These are phyloP conservation scores for Hysterium pulicare DNA, from an alignment of 2,329 filamentous ascomycete species.

Conservation along the genomic window DNA sequence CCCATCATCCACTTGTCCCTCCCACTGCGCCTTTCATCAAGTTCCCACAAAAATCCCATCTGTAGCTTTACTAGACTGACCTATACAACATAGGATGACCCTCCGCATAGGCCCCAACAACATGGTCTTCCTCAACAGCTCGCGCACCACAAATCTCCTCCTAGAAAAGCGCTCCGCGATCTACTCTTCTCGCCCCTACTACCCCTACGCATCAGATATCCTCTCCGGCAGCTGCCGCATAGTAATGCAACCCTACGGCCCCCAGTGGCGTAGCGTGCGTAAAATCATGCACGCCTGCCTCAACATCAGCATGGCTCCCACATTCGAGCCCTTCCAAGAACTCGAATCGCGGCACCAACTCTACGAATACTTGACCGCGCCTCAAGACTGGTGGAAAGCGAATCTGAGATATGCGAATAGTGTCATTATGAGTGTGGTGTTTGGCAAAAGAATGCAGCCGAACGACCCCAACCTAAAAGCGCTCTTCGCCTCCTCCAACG, in stretches of 20 bases:
- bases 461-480: constrained; percentile 14
- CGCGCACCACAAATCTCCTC: constrained; percentile 13
- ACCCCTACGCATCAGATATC: constrained; percentile 19
- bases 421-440: constrained; percentile 29
- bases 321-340: constrained; percentile 31
- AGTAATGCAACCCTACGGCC: constrained; percentile 27
- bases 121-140: constrained; percentile 19
- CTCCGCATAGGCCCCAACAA: constrained; percentile 1
- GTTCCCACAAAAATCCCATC: too few species aligned
- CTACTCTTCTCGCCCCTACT: constrained; percentile 15
- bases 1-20: neutral
- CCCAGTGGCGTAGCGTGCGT: constrained; percentile 23
- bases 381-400: constrained; percentile 18
- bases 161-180: constrained; percentile 16
- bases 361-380: constrained; percentile 20
- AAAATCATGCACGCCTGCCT: constrained; percentile 34
- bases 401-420: constrained; percentile 23
- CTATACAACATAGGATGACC: too few species aligned
- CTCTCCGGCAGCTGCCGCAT: constrained; percentile 28
- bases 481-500: constrained; percentile 16
- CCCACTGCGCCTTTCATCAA: neutral
- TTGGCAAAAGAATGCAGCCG: constrained; percentile 16
- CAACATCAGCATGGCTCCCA: constrained; percentile 17
- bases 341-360: constrained; percentile 25
- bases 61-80: too few species aligned